A percentile compares a stretch with the other conserved stretches of the same genome.
phyloP scores from a whole-genome alignment of 1,284 basidiomycete species.

The Microbotryum silenes-acaulis region DNA sequence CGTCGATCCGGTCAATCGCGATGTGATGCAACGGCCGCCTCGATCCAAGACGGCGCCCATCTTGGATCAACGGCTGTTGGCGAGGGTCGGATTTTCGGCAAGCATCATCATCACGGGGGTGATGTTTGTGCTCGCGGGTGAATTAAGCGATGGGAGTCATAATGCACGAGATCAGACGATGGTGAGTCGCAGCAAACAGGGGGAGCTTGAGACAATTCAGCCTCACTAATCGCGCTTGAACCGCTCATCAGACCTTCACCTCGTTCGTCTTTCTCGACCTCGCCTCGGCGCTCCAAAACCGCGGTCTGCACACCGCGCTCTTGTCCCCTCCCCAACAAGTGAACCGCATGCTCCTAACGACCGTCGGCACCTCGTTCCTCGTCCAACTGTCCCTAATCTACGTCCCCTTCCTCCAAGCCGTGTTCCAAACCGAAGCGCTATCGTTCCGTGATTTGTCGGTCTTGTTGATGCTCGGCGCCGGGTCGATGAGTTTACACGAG shows the following conservation, averaged over 20 bases:
- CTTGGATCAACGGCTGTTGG: conserved; percentile 63
- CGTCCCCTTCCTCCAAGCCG: conserved; percentile 75
- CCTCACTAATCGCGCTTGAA: too few species aligned
- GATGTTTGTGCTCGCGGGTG: conserved; percentile 75
- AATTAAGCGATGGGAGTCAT: conserved; percentile 71
- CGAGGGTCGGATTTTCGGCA: conserved; percentile 80
- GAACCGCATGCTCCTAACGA: conserved; percentile 83
- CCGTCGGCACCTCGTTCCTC: conserved; percentile 73
- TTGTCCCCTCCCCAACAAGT: conserved; percentile 53
- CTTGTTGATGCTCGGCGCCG: conserved; percentile 61
- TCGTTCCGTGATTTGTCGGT: conserved; percentile 59
- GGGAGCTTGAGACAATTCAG: too few species aligned
- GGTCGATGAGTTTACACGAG: conserved; percentile 71
- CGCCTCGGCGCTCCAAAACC: conserved; percentile 87
- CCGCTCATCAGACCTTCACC: conserved; percentile 69
- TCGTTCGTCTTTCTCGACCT: conserved; percentile 95
- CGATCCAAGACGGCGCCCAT: conserved; percentile 82
- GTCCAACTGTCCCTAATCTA: conserved; percentile 82
- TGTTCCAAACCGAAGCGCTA: conserved; percentile 89
- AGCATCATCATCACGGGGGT: conserved; percentile 83
- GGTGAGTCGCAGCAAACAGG: conserved; percentile 48
- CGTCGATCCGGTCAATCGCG: conserved; percentile 88
- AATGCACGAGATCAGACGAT: conserved; percentile 84
- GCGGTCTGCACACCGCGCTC: conserved; percentile 57
- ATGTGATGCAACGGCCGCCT: conserved; percentile 81